Percentiles rank a stretch among this genome's conserved stretches.
These are phyloP conservation scores for Emmonsia crescens DNA, from an alignment of 2,329 filamentous ascomycete genomes.

Conservation along the genomic window DNA sequence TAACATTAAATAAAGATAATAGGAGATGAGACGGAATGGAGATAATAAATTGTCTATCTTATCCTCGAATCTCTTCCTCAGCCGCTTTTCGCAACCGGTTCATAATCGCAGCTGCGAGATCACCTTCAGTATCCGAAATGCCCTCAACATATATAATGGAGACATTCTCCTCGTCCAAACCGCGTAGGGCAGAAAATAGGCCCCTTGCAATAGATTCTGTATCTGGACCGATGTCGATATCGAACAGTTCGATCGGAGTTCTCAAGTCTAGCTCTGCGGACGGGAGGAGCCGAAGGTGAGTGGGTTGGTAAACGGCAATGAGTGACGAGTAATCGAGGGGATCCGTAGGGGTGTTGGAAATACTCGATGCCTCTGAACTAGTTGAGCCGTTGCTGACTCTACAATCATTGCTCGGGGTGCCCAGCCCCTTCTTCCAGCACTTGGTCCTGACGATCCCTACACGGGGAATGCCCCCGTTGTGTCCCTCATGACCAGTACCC, in stretches of 20 bases:
- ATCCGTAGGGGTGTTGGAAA: neutral
- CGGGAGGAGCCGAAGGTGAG: neutral
- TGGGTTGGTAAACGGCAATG: neutral
- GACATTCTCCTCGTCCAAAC: slow-evolving; percentile 68
- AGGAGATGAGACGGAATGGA: neutral
- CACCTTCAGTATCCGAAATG: slow-evolving; percentile 57
- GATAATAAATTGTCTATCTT: slow-evolving; percentile 28
- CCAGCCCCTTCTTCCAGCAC: slow-evolving; percentile 19
- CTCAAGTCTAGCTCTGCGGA: neutral
- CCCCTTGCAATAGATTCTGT: slow-evolving; percentile 69
- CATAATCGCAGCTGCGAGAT: slow-evolving; percentile 80
- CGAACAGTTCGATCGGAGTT: slow-evolving; percentile 39
- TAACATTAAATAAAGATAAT: neutral
- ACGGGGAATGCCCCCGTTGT: slow-evolving; percentile 7
- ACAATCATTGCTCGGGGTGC: neutral
- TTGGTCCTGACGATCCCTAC: slow-evolving; percentile 23
- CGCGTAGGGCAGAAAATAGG: slow-evolving; percentile 75
- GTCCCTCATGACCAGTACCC: slow-evolving; percentile 22
- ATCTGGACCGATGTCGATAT: slow-evolving; percentile 62
- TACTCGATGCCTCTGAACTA: neutral
- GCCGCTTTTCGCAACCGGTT: slow-evolving; percentile 72
- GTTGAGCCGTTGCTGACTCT: neutral
- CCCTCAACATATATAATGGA: slow-evolving; percentile 87
- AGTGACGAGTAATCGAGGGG: neutral
- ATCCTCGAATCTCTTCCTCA: slow-evolving; percentile 40